Evolutionary conservation across 495 filamentous ascomycete species (phyloP).

Genomic region (Trichoderma reesei): DNA sequence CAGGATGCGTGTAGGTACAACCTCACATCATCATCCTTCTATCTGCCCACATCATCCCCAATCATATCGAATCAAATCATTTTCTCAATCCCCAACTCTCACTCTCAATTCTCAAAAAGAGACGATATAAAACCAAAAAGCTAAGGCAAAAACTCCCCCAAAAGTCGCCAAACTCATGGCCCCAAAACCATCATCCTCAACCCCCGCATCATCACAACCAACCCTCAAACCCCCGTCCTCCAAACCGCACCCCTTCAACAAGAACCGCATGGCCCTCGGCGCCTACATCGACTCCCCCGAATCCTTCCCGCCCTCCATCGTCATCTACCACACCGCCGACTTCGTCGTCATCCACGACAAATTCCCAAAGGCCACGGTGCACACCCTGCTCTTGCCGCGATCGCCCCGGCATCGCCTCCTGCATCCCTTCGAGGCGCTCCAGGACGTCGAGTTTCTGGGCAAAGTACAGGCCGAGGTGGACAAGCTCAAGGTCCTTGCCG

Average conservation of each 20-base stretch:
- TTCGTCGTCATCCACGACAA: conserved; percentile 77
- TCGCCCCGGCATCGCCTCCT: conserved; percentile 47
- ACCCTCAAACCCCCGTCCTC: background rate
- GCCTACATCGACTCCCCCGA: conserved; percentile 62
- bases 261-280: conserved; percentile 54
- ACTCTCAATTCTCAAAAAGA: background rate
- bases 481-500: conserved; percentile 55
- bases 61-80: background rate
- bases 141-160: background rate
- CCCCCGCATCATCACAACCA: too few species aligned
- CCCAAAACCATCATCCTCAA: background rate
- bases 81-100: background rate
- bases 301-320: conserved; percentile 46
- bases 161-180: conserved; percentile 11
- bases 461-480: conserved; percentile 48
- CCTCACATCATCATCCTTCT: background rate
- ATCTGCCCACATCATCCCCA: background rate
- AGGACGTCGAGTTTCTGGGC: conserved; percentile 60
- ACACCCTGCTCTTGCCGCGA: conserved; percentile 79
- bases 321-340: conserved; percentile 58
- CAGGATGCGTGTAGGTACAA: background rate
- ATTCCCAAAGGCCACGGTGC: conserved; percentile 77
- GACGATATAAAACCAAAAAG: background rate
- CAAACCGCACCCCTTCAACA: conserved; percentile 21
- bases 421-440: conserved; percentile 73